These are phyloP conservation scores for Trametes gibbosa DNA, from an alignment of 768 basidiomycete species.

Conservation along the genomic window DNA sequence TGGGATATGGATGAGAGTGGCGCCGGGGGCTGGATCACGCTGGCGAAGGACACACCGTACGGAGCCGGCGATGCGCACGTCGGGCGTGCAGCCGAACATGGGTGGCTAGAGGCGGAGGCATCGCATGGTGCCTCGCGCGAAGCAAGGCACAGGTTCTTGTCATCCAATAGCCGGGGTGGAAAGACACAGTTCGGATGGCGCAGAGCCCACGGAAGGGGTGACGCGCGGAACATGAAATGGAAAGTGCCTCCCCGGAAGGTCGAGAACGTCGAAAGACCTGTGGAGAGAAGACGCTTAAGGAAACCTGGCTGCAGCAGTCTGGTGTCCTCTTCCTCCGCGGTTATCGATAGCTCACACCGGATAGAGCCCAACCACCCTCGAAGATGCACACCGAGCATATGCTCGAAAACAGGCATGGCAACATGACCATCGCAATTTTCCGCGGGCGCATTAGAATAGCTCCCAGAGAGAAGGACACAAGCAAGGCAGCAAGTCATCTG, in stretches of 20 bases:
- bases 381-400: neutral
- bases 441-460: constrained; percentile 4
- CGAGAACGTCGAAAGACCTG: constrained; percentile 2
- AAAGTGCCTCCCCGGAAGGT: constrained; percentile 2
- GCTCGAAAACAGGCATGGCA: neutral
- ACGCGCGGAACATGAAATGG: constrained; percentile 8
- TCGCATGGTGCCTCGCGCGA: constrained; percentile 9
- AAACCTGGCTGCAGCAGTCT: neutral
- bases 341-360: constrained; percentile 3
- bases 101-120: constrained; percentile 5
- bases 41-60: constrained; percentile 1
- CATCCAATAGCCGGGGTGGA: neutral
- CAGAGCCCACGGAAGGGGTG: neutral
- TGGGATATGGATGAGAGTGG: neutral
- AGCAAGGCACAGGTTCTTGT: constrained; percentile 8
- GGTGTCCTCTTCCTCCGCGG: constrained; percentile 1
- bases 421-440: constrained; percentile 10
- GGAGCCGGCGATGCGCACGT: constrained; percentile 1
- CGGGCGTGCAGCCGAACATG: neutral
- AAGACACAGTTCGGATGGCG: neutral
- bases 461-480: constrained; percentile 4
- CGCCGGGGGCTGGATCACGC: constrained; percentile 8
- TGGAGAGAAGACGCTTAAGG: neutral
- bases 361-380: neutral
- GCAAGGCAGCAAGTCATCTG: constrained; percentile 14